phyloP scores from a whole-genome alignment of 1,284 basidiomycete genomes.

The Testicularia cyperi region DNA sequence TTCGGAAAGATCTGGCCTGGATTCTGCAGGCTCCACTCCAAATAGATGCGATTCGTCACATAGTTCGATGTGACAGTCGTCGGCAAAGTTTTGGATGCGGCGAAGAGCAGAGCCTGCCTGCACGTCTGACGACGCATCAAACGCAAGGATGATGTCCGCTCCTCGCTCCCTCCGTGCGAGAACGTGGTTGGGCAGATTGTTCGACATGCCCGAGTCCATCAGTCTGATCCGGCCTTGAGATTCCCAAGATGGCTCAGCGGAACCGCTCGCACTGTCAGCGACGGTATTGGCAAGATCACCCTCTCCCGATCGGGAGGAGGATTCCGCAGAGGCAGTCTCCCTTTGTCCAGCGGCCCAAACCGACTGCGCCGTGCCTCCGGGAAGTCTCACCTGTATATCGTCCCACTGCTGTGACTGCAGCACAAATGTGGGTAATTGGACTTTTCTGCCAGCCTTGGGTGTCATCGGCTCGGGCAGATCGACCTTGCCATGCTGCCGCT shows the following conservation, averaged over 20 bases:
- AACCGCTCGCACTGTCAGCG: too few relatives aligned
- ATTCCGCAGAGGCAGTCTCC: too few relatives aligned
- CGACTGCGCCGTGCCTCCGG: neutral
- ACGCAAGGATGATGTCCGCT: slow-evolving; percentile 52
- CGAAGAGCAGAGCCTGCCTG: slow-evolving; percentile 49
- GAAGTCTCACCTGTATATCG: neutral
- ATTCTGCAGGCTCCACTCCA: slow-evolving; percentile 2
- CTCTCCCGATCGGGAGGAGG: too few relatives aligned
- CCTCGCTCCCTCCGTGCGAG: slow-evolving; percentile 36
- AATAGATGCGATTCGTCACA: slow-evolving; percentile 14
- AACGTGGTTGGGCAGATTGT: slow-evolving; percentile 58
- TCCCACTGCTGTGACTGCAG: neutral
- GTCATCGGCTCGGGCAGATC: too few relatives aligned
- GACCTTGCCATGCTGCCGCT: neutral
- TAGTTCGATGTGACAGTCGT: slow-evolving; percentile 37
- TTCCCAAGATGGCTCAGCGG: slow-evolving; percentile 25
- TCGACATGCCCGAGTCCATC: slow-evolving; percentile 56
- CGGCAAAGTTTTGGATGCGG: slow-evolving; percentile 50
- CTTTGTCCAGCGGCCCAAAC: too few relatives aligned
- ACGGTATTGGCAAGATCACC: too few relatives aligned
- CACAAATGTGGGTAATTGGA: too few relatives aligned
- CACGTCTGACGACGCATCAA: slow-evolving; percentile 58
- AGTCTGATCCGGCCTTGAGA: slow-evolving; percentile 42
- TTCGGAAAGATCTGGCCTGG: too few relatives aligned
- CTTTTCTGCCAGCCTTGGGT: too few relatives aligned